Evolutionary conservation across 495 filamentous ascomycete genomes (phyloP), one percentile per base, ranked within the genome.

Genomic region (Aspergillus campestris): DNA sequence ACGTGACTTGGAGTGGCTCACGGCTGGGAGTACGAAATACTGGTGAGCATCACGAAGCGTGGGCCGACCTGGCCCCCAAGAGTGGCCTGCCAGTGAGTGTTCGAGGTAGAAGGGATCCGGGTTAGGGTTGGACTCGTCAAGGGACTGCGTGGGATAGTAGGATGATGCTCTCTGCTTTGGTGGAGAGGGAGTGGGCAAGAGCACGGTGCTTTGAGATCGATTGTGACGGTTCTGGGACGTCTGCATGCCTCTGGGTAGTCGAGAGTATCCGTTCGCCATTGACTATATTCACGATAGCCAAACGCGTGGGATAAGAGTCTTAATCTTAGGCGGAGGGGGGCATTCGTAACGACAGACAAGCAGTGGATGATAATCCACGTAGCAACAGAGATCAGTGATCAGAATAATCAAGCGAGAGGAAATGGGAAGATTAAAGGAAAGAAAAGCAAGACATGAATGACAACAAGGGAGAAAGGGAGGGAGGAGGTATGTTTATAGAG

Each of bases 101-200:
- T 73, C 69, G 12, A 73, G 63, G 40, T 73, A 73, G 51, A 73
- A 73, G 3, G 69, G 69, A 44, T 72, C 69, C 10, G 55, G 57
- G 36, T 70, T 69, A 15, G 55, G 57, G 36, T 70, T 69, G 15
- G 67, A 58, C 8, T 73, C 67, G 47, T 71, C 67, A 3, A 63
- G 33, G 4, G 53, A 59, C 38, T 61, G 60, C 0, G 53, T 48
- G 0, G 67, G 65, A 35, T 62, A 60, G 39, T 67, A 70, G 24
- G 59, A 64, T 1, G 67, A 69, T n/a, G 47, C 55, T 34, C 59
- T 57, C 40, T 56, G 54, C 48, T 62, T 66, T n/a, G 45, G 35
- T 1, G 61, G 61, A 2, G 61, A 65, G 4, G 61, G 53, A 8
- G 59, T 56, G 7, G 66, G 65, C 34, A 62, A 48, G 43, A 58